These are phyloP conservation scores for Przewalskia tangutica DNA, from an alignment of 257 asterid species.

Conservation along the genomic window DNA sequence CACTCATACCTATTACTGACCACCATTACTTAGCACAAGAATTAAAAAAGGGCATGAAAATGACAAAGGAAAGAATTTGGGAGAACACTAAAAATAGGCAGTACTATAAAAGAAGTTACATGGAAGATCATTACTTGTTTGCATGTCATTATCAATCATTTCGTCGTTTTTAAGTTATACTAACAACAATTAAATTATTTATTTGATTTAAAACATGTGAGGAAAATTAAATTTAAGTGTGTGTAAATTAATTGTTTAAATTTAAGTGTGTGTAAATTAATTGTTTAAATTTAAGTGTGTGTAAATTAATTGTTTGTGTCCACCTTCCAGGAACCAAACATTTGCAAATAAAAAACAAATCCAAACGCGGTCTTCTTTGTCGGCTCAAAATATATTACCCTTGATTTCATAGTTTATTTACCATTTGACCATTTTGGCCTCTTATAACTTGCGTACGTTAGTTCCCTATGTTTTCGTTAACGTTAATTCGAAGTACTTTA, in stretches of 20 bases:
- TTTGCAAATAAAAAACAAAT: background rate
- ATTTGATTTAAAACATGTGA: background rate
- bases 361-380: background rate
- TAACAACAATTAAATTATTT: background rate
- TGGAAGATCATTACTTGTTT: background rate
- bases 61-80: background rate
- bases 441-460: background rate
- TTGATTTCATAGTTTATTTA: background rate
- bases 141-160: background rate
- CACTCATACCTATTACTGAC: too few species aligned
- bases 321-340: background rate
- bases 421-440: background rate
- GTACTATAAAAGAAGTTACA: background rate
- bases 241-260: background rate
- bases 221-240: background rate
- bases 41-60: background rate
- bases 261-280: background rate
- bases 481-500: background rate
- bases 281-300: background rate
- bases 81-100: background rate
- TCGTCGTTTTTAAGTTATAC: background rate
- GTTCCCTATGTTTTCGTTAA: background rate
- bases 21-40: background rate
- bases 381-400: background rate
- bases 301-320: background rate